phyloP scores from a whole-genome alignment of 352 stramenopile genomes.

The Plasmopara halstedii region DNA sequence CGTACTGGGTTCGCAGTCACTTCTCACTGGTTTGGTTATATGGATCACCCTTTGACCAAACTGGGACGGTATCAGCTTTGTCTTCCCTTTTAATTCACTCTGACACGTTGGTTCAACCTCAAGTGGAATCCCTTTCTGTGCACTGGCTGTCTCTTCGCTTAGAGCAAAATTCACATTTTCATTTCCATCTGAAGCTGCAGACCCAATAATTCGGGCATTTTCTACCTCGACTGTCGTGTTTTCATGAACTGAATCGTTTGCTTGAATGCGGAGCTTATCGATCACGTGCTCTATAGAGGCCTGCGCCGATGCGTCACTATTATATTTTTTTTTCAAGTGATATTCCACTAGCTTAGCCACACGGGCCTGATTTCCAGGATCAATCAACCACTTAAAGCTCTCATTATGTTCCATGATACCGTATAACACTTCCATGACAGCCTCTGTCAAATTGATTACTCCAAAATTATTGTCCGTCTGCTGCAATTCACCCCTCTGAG shows the following conservation, averaged over 20 bases:
- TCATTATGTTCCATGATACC: slow-evolving; percentile 51
- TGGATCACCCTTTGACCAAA: slow-evolving; percentile 40
- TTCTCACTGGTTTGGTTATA: slow-evolving; percentile 32
- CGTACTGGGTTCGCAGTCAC: slow-evolving; percentile 18
- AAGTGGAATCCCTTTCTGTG: slow-evolving; percentile 41
- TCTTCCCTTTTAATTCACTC: slow-evolving; percentile 28
- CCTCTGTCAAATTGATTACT: slow-evolving; percentile 29
- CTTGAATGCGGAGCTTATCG: slow-evolving; percentile 40
- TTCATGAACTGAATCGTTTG: slow-evolving; percentile 51
- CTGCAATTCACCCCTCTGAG: slow-evolving; percentile 2
- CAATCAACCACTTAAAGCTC: slow-evolving; percentile 49
- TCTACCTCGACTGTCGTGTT: slow-evolving; percentile 56
- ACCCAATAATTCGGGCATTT: slow-evolving; percentile 33
- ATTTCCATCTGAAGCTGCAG: slow-evolving; percentile 18
- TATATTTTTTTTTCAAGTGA: slow-evolving; percentile 26
- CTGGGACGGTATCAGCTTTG: slow-evolving; percentile 19
- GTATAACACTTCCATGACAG: slow-evolving; percentile 57
- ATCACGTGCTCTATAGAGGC: slow-evolving; percentile 27
- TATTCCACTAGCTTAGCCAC: slow-evolving; percentile 49
- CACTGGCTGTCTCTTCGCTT: slow-evolving; percentile 27
- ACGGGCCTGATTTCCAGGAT: slow-evolving; percentile 36
- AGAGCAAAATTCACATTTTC: slow-evolving; percentile 29
- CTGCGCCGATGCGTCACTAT: slow-evolving; percentile 8
- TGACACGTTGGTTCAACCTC: slow-evolving; percentile 45
- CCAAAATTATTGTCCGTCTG: neutral